A percentile compares a stretch with the other conserved stretches of the same genome.
phyloP scores from a whole-genome alignment of 805 yeast species.

The Ogataea pignaliae region DNA sequence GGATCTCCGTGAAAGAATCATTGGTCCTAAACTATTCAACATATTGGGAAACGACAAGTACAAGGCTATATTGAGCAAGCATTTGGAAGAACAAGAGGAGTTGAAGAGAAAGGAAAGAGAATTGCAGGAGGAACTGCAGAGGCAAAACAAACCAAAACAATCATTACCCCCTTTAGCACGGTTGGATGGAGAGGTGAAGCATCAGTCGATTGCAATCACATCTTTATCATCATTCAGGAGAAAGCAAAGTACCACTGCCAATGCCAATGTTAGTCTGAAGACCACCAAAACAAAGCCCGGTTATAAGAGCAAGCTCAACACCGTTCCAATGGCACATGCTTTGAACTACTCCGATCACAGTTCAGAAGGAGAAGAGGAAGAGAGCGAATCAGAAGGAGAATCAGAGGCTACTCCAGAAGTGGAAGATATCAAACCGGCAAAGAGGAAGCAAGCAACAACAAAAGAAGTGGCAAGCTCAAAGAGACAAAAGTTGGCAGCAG shows the following conservation, averaged over 20 bases:
- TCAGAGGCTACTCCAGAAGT: slow-evolving; percentile 21
- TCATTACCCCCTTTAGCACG: slow-evolving; percentile 7
- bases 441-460: slow-evolving; percentile 1
- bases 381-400: slow-evolving; percentile 14
- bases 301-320: slow-evolving; percentile 19
- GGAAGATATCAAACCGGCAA: slow-evolving; percentile 13
- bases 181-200: slow-evolving; percentile 16
- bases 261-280: too few relatives aligned
- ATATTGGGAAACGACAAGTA: slow-evolving; percentile 54
- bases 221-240: slow-evolving; percentile 25
- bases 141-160: slow-evolving; percentile 1
- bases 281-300: slow-evolving; percentile 31
- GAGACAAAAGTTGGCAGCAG: slow-evolving; percentile 22
- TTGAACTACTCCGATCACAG: slow-evolving; percentile 37
- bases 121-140: slow-evolving; percentile 6
- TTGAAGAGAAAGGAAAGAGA: slow-evolving; percentile 14
- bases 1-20: slow-evolving; percentile 68
- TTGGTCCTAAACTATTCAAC: slow-evolving; percentile 65
- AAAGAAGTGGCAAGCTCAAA: slow-evolving; percentile 16
- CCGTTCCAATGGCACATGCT: slow-evolving; percentile 53
- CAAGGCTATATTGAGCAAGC: slow-evolving; percentile 42
- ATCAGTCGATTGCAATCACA: slow-evolving; percentile 17
- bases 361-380: slow-evolving; percentile 24
- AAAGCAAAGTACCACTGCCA: slow-evolving; percentile 45
- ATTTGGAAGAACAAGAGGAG: slow-evolving; percentile 25